Conservation (phyloP, 495 filamentous ascomycete species). For the Chaetomium cochliodes region DNA sequence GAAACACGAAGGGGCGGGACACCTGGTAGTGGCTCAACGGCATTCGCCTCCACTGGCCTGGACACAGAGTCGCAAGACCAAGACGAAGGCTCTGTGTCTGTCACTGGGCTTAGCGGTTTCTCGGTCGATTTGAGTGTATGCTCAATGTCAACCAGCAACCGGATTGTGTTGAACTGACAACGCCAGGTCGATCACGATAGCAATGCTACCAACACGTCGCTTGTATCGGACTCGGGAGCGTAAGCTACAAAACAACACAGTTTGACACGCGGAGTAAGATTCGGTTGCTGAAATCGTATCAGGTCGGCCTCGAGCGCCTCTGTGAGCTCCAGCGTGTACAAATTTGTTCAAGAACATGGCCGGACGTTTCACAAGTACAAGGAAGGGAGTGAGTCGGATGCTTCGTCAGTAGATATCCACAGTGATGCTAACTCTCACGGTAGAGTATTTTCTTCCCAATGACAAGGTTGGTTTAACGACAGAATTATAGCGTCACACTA, state of each 20-base stretch:
- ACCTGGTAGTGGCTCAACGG: too few relatives aligned
- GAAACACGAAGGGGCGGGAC: neutral
- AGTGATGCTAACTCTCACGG: neutral
- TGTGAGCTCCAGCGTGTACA: conserved; percentile 22
- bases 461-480: conserved; percentile 26
- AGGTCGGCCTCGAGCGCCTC: conserved; percentile 18
- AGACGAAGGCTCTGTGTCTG: conserved; percentile 6
- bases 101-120: neutral
- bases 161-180: neutral
- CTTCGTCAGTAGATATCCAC: too few relatives aligned
- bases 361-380: conserved; percentile 41
- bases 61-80: neutral
- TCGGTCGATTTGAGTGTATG: conserved; percentile 19
- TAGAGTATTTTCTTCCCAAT: conserved; percentile 37
- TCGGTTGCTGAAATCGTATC: neutral
- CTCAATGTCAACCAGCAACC: neutral
- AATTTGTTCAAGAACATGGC: conserved; percentile 36
- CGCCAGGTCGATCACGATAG: conserved; percentile 16
- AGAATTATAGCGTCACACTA: neutral
- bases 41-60: neutral
- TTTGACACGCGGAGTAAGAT: neutral
- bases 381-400: conserved; percentile 35
- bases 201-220: too few relatives aligned
- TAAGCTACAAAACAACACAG: neutral
- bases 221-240: neutral